A percentile compares a stretch with the other conserved stretches of the same genome.
phyloP scores from a whole-genome alignment of 495 filamentous ascomycete genomes.

The Hypomontagnella submonticulosa region DNA sequence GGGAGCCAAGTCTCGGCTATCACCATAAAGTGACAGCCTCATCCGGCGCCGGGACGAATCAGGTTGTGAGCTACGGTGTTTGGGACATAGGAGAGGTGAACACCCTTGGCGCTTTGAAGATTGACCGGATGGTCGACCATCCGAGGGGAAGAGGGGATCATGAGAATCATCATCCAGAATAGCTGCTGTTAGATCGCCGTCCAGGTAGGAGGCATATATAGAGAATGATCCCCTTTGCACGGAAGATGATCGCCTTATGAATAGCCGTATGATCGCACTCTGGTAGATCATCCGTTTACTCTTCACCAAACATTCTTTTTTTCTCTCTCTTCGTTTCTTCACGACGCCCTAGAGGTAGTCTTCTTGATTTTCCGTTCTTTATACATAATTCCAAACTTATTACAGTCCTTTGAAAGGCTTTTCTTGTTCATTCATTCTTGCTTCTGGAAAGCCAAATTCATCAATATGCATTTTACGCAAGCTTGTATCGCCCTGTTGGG shows the following conservation, averaged over 20 bases:
- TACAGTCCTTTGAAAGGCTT: conserved; percentile 48
- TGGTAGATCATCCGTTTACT: conserved; percentile 37
- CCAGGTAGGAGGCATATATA: conserved; percentile 35
- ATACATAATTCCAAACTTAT: conserved; percentile 25
- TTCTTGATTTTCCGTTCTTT: conserved; percentile 36
- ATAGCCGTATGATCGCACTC: conserved; percentile 33
- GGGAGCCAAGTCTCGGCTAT: conserved; percentile 19
- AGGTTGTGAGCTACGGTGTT: conserved; percentile 6
- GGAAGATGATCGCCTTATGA: conserved; percentile 41
- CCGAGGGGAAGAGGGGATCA: conserved; percentile 28
- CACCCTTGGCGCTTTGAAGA: conserved; percentile 38
- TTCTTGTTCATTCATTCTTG: conserved; percentile 40
- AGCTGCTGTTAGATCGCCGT: conserved; percentile 29
- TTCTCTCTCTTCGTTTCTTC: conserved; percentile 33
- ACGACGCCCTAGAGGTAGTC: conserved; percentile 43
- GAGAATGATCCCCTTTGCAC: conserved; percentile 30
- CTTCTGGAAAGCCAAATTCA: conserved; percentile 43
- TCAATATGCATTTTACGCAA: conserved; percentile 46
- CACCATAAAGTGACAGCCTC: conserved; percentile 28
- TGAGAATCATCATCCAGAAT: conserved; percentile 30
- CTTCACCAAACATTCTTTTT: conserved; percentile 24
- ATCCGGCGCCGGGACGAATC: conserved; percentile 27
- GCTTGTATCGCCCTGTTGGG: conserved; percentile 46
- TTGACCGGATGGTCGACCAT: conserved; percentile 39
- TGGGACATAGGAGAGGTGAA: conserved; percentile 11